Percentiles rank a stretch among this genome's conserved stretches.
phyloP scores from a whole-genome alignment of 805 yeast species.

The Yamadazyma laniorum region DNA sequence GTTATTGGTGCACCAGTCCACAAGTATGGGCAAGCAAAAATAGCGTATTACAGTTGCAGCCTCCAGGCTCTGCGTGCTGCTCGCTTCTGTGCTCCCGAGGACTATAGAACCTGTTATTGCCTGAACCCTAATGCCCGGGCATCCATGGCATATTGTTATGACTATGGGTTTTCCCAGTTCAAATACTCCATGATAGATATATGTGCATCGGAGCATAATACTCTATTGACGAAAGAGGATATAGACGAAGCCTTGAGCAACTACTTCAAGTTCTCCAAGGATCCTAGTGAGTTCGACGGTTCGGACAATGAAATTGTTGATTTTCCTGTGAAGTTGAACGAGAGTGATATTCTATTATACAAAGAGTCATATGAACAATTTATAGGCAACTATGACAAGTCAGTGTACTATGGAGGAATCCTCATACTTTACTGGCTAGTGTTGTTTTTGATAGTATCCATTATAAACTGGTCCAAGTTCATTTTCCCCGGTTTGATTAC shows the following conservation, averaged over 20 bases:
- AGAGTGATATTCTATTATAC: constrained; percentile 17
- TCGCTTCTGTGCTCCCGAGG: constrained; percentile 20
- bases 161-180: constrained; percentile 21
- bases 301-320: constrained; percentile 13
- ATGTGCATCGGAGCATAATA: constrained; percentile 23
- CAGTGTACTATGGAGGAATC: constrained; percentile 43
- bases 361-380: constrained; percentile 33
- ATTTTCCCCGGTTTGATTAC: constrained; percentile 21
- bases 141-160: constrained; percentile 37
- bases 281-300: constrained; percentile 13
- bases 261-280: constrained; percentile 17
- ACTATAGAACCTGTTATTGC: constrained; percentile 23
- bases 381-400: constrained; percentile 41
- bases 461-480: constrained; percentile 34
- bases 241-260: constrained; percentile 22
- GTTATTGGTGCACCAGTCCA: constrained; percentile 38
- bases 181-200: constrained; percentile 22
- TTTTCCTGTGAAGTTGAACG: constrained; percentile 28
- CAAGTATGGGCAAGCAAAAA: constrained; percentile 25
- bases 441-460: constrained; percentile 23
- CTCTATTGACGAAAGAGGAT: constrained; percentile 19
- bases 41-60: constrained; percentile 32
- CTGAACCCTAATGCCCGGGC: constrained; percentile 32
- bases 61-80: constrained; percentile 20
- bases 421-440: constrained; percentile 32